Conservation (phyloP, 306 rosid species). For the Hippophae gyantsensis region DNA sequence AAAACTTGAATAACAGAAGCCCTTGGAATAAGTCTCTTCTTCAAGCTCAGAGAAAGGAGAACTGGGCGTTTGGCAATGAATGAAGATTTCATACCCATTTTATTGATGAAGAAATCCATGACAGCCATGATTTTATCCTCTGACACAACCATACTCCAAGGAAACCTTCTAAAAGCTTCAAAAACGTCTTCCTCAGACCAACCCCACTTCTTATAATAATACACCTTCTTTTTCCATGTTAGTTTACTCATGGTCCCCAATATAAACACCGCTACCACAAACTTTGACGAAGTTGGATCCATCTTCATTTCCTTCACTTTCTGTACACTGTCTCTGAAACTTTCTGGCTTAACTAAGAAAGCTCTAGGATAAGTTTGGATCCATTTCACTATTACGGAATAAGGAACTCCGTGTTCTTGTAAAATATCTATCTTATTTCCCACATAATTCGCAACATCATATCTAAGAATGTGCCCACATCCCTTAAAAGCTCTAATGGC, state of each 20-base stretch:
- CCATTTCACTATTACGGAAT: constrained; percentile 1
- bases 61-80: constrained; percentile 1
- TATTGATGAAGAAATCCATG: constrained; percentile 33
- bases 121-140: constrained; percentile 24
- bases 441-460: background rate
- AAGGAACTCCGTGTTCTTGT: constrained; percentile 26
- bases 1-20: constrained; percentile 21
- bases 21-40: constrained; percentile 39
- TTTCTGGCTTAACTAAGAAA: too few relatives aligned
- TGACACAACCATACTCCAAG: constrained; percentile 26
- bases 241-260: constrained; percentile 14
- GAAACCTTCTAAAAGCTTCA: constrained; percentile 28
- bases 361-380: too few relatives aligned
- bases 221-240: constrained; percentile 31
- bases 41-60: constrained; percentile 21
- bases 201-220: constrained; percentile 43
- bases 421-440: constrained; percentile 20
- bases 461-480: background rate
- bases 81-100: constrained; percentile 21
- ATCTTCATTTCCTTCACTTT: too few relatives aligned
- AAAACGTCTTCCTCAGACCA: constrained; percentile 33
- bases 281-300: background rate
- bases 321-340: too few relatives aligned
- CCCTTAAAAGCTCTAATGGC: too few relatives aligned
- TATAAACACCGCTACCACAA: constrained; percentile 24